Conservation (phyloP, 768 basidiomycete species). For the Mrakia blollopis region DNA sequence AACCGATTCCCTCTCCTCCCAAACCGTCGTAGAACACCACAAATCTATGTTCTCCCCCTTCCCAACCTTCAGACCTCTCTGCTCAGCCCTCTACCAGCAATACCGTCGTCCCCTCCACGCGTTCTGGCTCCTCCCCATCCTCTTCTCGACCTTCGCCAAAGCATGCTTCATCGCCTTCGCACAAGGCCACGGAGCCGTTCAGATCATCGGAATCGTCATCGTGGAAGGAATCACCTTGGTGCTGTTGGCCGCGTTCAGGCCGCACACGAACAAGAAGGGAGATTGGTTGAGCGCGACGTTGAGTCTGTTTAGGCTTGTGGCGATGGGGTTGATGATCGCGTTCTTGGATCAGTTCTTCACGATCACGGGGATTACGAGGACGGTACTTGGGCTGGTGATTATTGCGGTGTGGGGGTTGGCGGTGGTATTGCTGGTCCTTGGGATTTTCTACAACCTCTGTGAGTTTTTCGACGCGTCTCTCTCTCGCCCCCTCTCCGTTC, state of each 20-base stretch:
- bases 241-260: conserved; percentile 54
- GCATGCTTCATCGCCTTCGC: conserved; percentile 61
- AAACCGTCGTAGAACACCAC: conserved; percentile 11
- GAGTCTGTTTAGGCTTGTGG: conserved; percentile 62
- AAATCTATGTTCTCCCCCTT: conserved; percentile 31
- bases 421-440: conserved; percentile 63
- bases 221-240: conserved; percentile 61
- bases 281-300: conserved; percentile 67
- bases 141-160: conserved; percentile 60
- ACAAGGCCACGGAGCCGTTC: conserved; percentile 58
- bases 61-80: conserved; percentile 21
- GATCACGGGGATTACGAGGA: conserved; percentile 57
- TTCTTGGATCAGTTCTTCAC: conserved; percentile 52
- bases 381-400: conserved; percentile 70
- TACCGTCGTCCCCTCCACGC: conserved; percentile 60
- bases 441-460: conserved; percentile 53
- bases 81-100: conserved; percentile 49
- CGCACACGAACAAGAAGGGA: conserved; percentile 62
- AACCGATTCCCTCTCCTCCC: too few relatives aligned
- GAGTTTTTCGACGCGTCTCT: conserved; percentile 4
- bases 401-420: conserved; percentile 68
- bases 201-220: conserved; percentile 62
- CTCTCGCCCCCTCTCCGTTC: too few relatives aligned
- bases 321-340: conserved; percentile 66
- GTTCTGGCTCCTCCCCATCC: conserved; percentile 59